Evolutionary conservation across 2,329 filamentous ascomycete species (phyloP).

Genomic region (Fusarium beomiforme): DNA sequence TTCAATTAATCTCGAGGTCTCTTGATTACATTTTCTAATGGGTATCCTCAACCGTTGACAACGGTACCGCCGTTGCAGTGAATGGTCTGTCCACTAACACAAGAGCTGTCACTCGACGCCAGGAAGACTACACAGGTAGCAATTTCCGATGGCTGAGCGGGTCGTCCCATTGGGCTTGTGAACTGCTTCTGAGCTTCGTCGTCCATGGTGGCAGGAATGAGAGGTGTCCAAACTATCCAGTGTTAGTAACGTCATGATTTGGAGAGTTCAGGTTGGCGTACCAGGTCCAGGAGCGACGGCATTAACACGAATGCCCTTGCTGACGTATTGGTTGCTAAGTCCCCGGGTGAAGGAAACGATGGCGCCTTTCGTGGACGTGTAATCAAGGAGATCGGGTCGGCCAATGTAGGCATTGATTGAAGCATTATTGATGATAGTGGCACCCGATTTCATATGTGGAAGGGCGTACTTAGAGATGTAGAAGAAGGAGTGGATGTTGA

Average conservation of each 20-base stretch:
- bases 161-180: constrained; percentile 77
- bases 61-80: constrained; percentile 63
- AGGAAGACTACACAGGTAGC: constrained; percentile 85
- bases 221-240: constrained; percentile 73
- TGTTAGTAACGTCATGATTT: constrained; percentile 1
- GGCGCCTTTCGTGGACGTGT: constrained; percentile 82
- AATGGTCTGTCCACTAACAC: constrained; percentile 75
- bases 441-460: constrained; percentile 77
- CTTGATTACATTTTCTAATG: background rate
- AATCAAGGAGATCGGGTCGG: constrained; percentile 82
- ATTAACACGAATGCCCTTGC: constrained; percentile 79
- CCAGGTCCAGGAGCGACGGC: constrained; percentile 77
- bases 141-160: constrained; percentile 83
- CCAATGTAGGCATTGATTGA: constrained; percentile 87
- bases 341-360: constrained; percentile 83
- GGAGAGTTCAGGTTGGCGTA: constrained; percentile 16
- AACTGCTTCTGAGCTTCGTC: constrained; percentile 78
- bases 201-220: constrained; percentile 79
- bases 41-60: constrained; percentile 56
- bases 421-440: constrained; percentile 85
- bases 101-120: constrained; percentile 77
- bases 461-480: constrained; percentile 82
- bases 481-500: constrained; percentile 85
- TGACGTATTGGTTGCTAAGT: constrained; percentile 78
- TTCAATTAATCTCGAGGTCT: background rate